Evolutionary conservation across 306 rosid genomes (phyloP).

Genomic region (Geum urbanum): DNA sequence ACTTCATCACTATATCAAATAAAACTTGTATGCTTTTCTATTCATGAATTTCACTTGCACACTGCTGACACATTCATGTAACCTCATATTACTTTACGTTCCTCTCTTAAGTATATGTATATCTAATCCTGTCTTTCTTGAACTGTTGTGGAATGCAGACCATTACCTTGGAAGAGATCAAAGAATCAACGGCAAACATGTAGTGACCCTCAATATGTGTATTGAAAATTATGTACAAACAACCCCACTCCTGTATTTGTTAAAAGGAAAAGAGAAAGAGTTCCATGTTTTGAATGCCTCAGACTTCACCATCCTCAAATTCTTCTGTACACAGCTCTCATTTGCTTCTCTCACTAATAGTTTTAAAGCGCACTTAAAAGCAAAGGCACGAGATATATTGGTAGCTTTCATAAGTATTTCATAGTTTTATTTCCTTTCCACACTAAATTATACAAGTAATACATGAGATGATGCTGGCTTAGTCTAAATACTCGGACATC

Average conservation of each 20-base stretch:
- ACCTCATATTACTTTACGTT: neutral
- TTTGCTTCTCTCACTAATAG: neutral
- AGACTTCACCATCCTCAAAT: constrained; percentile 1
- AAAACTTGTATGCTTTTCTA: neutral
- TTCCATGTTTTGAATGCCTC: constrained; percentile 29
- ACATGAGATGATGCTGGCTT: too few species aligned
- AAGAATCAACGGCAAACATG: constrained; percentile 68
- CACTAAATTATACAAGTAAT: too few species aligned
- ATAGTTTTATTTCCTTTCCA: too few species aligned
- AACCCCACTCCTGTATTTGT: constrained; percentile 19
- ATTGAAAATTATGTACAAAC: constrained; percentile 28
- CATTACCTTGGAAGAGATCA: constrained; percentile 80
- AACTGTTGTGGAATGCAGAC: constrained; percentile 39
- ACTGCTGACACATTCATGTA: neutral
- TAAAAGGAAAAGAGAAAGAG: constrained; percentile 1
- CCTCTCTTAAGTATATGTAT: neutral
- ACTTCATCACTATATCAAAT: neutral
- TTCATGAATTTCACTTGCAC: neutral
- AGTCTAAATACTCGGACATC: too few species aligned
- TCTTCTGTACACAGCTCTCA: neutral
- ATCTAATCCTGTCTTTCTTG: constrained; percentile 4
- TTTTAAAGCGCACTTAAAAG: neutral
- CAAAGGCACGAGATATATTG: neutral
- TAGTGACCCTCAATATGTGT: constrained; percentile 30
- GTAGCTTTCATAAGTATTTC: too few species aligned